Evolutionary conservation across 257 asterid genomes (phyloP), one percentile per base, ranked within the genome.

Genomic region (Gentiana macrophylla): DNA sequence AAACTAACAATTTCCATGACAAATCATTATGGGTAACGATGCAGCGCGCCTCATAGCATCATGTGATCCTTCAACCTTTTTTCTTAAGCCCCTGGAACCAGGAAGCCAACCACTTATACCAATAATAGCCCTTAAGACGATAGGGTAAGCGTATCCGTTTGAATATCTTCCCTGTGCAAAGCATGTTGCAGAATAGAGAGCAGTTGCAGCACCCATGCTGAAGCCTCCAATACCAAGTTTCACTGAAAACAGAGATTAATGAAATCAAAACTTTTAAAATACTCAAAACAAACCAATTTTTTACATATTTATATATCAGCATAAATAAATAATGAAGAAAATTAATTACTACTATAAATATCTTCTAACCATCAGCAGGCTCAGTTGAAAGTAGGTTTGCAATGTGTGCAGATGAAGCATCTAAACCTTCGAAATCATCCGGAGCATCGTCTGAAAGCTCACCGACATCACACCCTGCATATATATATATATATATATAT

Each of bases 31-130:
- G 43, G 98, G 98, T 69, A 92, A 81, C 43, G 86, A 81, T 48
- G 95, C 86, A 65, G 98, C 98, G 37, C 95, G 94, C 60, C 97
- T 76, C 52, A 77, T 74, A 48, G 90, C 84, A 44, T 92, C 99
- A 3, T 75, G 86, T 52, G 86, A 95, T 70, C 88, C 97, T 74
- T 82, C 94, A 44, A 85, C 74, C 79, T 76, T 92, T 83, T 74
- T 82, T 65, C 83, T 73, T 49, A 82, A 48, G 47, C 70, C 72
- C 80, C 97, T 92, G 37, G 93, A 89, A 69, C 80, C 82, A 1
- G 99, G 97, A 74, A 92, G 99, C 99, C 99, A 92, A 8, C 95
- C 93, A 33, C 97, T 92, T 58, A 92, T 78, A 70, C 99, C 95
- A 51, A 92, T 43, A 56, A 92, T 72, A 59, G 91, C 88, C 72